Evolutionary conservation across 2,329 filamentous ascomycete genomes (phyloP).

Genomic region (Phialophora chinensis): DNA sequence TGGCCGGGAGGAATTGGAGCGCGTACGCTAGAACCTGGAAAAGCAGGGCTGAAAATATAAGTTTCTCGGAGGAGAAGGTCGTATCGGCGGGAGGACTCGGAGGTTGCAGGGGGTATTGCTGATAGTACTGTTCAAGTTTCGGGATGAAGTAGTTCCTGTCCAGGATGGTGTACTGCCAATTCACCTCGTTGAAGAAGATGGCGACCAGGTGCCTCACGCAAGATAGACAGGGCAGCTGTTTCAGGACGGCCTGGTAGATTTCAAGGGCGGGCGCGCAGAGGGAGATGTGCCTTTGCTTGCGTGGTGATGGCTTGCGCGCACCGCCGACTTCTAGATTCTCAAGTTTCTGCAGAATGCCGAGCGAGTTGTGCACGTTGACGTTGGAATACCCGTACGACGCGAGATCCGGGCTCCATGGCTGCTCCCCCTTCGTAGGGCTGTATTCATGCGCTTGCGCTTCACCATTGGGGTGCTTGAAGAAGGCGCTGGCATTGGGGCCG

Average conservation of each 20-base stretch:
- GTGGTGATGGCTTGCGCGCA: background rate
- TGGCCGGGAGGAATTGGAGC: constrained; percentile 18
- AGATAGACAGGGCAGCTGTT: constrained; percentile 15
- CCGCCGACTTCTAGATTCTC: constrained; percentile 19
- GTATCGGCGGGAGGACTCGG: background rate
- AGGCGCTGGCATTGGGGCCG: background rate
- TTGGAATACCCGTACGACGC: constrained; percentile 23
- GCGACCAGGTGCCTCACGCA: constrained; percentile 20
- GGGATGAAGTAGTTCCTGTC: constrained; percentile 20
- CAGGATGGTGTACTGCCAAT: constrained; percentile 24
- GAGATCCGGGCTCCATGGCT: constrained; percentile 16
- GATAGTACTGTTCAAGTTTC: constrained; percentile 20
- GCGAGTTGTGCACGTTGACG: constrained; percentile 23
- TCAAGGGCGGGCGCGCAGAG: constrained; percentile 15
- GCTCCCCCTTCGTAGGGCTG: background rate
- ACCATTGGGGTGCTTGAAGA: constrained; percentile 9
- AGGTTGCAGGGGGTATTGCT: background rate
- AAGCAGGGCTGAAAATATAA: constrained; percentile 20
- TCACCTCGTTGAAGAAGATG: constrained; percentile 23
- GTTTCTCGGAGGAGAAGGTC: constrained; percentile 15
- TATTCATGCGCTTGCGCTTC: background rate
- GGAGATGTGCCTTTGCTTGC: constrained; percentile 11
- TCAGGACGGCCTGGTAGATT: constrained; percentile 21
- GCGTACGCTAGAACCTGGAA: constrained; percentile 19
- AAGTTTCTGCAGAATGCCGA: constrained; percentile 22